These are phyloP conservation scores for Wickerhamomyces sp. DNA, from an alignment of 1,139 yeast species.

Conservation along the genomic window DNA sequence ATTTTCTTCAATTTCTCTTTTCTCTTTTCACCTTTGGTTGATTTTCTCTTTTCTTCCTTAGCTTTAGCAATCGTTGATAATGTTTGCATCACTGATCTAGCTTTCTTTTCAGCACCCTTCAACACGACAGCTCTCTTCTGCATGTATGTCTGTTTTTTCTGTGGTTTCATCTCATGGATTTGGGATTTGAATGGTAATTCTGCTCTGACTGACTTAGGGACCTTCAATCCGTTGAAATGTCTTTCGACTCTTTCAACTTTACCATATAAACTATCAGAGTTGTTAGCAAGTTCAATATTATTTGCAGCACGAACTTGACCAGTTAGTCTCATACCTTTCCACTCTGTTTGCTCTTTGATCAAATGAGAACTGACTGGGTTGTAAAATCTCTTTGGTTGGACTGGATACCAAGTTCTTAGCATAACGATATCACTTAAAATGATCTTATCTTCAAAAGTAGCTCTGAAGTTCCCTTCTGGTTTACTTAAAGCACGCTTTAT, in stretches of 20 bases:
- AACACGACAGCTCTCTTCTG: conserved; percentile 92
- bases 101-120: conserved; percentile 91
- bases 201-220: conserved; percentile 73
- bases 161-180: conserved; percentile 83
- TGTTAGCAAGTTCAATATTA: conserved; percentile 61
- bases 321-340: conserved; percentile 96
- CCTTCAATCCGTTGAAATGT: conserved; percentile 79
- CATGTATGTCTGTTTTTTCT: conserved; percentile 76
- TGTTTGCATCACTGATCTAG: conserved; percentile 84
- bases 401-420: conserved; percentile 96
- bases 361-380: conserved; percentile 94
- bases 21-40: conserved; percentile 75
- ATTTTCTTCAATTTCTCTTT: conserved; percentile 69
- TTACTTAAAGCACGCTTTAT: conserved; percentile 90
- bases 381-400: conserved; percentile 82
- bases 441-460: conserved; percentile 96
- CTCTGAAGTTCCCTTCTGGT: conserved; percentile 97
- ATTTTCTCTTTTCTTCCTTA: conserved; percentile 73
- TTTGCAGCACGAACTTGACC: conserved; percentile 86
- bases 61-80: conserved; percentile 80
- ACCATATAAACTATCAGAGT: conserved; percentile 63
- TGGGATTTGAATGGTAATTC: conserved; percentile 91
- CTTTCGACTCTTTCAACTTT: conserved; percentile 87
- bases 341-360: conserved; percentile 67
- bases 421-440: conserved; percentile 85